These are phyloP conservation scores for Coccomyxa subellipsoidea DNA, from an alignment of 163 green algal species.

Conservation along the genomic window DNA sequence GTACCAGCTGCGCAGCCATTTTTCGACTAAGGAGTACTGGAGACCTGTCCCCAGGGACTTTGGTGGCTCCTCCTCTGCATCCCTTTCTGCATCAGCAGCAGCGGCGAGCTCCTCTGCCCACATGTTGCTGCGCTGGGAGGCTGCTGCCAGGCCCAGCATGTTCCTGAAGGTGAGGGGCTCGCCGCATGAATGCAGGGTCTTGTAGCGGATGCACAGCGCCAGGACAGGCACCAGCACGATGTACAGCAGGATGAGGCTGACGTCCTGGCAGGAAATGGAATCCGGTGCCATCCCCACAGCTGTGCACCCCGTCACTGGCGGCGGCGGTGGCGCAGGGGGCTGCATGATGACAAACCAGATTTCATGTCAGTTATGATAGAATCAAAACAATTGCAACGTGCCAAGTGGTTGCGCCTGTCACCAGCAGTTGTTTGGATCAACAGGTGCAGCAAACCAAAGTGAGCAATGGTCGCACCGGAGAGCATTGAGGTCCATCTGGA, in stretches of 20 bases:
- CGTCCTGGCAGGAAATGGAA: constrained; percentile 55
- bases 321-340: constrained; percentile 26
- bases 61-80: background rate
- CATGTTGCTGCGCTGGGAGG: background rate
- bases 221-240: constrained; percentile 10
- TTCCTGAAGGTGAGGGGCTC: background rate
- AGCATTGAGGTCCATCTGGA: constrained; percentile 60
- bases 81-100: background rate
- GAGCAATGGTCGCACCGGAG: constrained; percentile 23
- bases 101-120: constrained; percentile 3
- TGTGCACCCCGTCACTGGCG: constrained; percentile 33
- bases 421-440: too few species aligned
- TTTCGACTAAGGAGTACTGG: constrained; percentile 31
- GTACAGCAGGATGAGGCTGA: constrained; percentile 52
- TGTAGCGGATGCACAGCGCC: background rate
- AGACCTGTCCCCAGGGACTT: background rate
- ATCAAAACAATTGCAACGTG: background rate
- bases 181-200: background rate
- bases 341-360: constrained; percentile 4
- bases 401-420: too few species aligned
- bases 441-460: background rate
- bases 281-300: constrained; percentile 21
- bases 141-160: background rate
- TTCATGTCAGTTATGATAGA: background rate
- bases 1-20: constrained; percentile 26